Conservation (phyloP, 1,284 basidiomycete species). For the Cystobasidium pallidum region DNA sequence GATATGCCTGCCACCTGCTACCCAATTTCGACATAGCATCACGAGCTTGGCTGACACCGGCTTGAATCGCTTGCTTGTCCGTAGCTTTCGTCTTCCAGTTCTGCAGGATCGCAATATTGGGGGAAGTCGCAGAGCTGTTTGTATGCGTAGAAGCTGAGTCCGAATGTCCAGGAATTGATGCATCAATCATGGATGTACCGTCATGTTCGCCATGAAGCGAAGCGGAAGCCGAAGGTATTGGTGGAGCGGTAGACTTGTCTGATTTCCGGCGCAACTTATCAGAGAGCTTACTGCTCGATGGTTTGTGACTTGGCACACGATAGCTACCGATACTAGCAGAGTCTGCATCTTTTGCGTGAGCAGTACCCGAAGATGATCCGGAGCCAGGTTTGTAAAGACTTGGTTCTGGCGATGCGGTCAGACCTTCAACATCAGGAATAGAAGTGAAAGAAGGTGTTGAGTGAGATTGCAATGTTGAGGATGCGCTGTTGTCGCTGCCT, state of each 20-base stretch:
- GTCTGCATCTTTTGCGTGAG: neutral
- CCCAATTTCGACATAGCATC: constrained; percentile 88
- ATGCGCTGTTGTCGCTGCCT: neutral
- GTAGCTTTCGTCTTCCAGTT: constrained; percentile 64
- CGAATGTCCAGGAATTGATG: neutral
- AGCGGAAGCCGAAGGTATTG: constrained; percentile 35
- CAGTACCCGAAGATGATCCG: constrained; percentile 11
- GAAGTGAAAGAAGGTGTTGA: neutral
- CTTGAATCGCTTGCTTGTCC: constrained; percentile 71
- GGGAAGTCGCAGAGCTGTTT: constrained; percentile 32
- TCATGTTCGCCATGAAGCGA: neutral
- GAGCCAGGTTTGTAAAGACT: constrained; percentile 21
- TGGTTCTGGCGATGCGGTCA: constrained; percentile 8
- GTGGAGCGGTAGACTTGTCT: constrained; percentile 11
- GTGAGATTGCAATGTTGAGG: neutral
- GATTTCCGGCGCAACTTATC: constrained; percentile 20
- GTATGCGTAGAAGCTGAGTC: constrained; percentile 8
- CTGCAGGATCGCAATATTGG: constrained; percentile 55
- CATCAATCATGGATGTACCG: neutral
- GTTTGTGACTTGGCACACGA: neutral
- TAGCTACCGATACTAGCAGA: neutral
- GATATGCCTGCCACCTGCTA: constrained; percentile 64
- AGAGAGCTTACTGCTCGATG: neutral
- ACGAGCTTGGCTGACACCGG: constrained; percentile 67
- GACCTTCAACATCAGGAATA: neutral